Conservation (phyloP, 2,329 filamentous ascomycete species). For the Pseudogymnoascus sp. region DNA sequence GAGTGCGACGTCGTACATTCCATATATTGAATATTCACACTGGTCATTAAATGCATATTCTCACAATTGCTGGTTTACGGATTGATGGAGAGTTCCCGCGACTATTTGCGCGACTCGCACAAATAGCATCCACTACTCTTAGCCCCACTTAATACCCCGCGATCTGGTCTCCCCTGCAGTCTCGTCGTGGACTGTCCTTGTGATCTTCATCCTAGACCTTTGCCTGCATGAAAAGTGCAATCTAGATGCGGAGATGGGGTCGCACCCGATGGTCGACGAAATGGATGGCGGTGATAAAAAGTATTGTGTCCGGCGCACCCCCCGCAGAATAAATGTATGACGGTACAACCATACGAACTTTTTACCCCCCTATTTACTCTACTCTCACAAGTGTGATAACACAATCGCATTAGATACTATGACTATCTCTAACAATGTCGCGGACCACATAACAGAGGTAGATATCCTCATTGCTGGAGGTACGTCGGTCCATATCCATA, state of each 20-base stretch:
- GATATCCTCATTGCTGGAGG: constrained; percentile 14
- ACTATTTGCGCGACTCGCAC: background rate
- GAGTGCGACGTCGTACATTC: background rate
- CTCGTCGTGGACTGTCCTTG: background rate
- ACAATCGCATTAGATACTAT: background rate
- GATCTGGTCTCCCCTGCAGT: background rate
- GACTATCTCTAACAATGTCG: background rate
- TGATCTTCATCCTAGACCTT: background rate
- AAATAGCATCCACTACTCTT: background rate
- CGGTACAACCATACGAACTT: background rate
- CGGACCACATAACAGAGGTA: constrained; percentile 16
- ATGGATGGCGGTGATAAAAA: background rate
- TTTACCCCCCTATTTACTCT: background rate
- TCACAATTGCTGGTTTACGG: background rate
- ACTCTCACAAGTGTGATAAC: background rate
- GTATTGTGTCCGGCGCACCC: background rate
- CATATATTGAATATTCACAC: background rate
- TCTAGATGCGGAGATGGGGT: background rate
- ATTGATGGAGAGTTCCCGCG: background rate
- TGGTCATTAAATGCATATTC: background rate
- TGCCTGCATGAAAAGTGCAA: background rate
- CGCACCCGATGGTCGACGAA: background rate
- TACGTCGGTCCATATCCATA: constrained; percentile 26
- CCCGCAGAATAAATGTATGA: background rate
- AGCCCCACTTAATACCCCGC: background rate